Conservation (phyloP, 352 stramenopile species). For the Phytophthora nicotianae region DNA sequence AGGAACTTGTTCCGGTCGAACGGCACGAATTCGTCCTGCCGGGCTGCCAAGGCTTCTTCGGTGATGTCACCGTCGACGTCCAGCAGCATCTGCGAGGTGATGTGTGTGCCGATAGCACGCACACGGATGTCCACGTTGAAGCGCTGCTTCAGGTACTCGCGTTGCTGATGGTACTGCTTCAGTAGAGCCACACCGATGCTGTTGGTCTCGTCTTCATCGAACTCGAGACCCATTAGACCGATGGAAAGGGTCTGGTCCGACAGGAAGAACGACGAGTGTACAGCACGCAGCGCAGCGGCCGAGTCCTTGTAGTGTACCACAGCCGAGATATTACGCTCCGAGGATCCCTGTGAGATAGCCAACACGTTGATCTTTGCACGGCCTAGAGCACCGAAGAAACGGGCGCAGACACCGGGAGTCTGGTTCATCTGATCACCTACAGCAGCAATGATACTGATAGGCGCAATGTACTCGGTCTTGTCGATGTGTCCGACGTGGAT, state of each 20-base stretch:
- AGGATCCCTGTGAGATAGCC: constrained; percentile 94
- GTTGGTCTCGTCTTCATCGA: constrained; percentile 44
- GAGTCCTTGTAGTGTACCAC: constrained; percentile 92
- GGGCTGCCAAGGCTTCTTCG: constrained; percentile 40
- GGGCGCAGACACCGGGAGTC: constrained; percentile 90
- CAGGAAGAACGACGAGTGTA: constrained; percentile 96
- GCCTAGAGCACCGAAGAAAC: constrained; percentile 94
- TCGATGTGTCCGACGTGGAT: constrained; percentile 86
- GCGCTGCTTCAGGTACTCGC: constrained; percentile 75
- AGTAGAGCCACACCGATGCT: constrained; percentile 88
- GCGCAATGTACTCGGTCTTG: constrained; percentile 82
- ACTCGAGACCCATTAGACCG: constrained; percentile 88
- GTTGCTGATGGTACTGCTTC: constrained; percentile 86
- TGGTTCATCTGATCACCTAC: constrained; percentile 96
- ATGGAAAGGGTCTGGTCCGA: constrained; percentile 93
- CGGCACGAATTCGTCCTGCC: constrained; percentile 36
- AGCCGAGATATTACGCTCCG: constrained; percentile 95
- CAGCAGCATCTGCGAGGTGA: constrained; percentile 64
- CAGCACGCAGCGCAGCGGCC: constrained; percentile 90
- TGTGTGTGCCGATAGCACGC: constrained; percentile 74
- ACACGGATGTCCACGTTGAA: constrained; percentile 90
- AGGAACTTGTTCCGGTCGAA: constrained; percentile 80
- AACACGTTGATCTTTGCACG: constrained; percentile 95
- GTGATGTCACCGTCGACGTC: constrained; percentile 67
- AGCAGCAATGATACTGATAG: constrained; percentile 95